Evolutionary conservation across 2,329 filamentous ascomycete genomes (phyloP), one percentile per base, ranked within the genome.

Genomic region (Claviceps lovelessii): DNA sequence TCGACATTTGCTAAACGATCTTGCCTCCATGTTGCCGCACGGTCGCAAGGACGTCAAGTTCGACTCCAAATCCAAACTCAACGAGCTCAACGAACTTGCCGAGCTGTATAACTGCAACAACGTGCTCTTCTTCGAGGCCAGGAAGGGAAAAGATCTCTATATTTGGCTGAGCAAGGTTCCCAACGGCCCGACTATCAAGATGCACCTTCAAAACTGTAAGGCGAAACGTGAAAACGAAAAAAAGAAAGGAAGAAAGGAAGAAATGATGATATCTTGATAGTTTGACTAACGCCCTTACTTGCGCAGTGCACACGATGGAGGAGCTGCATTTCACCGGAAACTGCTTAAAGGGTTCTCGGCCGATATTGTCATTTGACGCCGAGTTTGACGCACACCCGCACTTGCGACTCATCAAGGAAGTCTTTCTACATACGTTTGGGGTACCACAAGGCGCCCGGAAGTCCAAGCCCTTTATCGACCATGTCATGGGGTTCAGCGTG

Each of bases 321-420:
- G 93, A 98, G 70, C 77, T 98, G 41, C 88, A 95, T 66, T 97
- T 98, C 69, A 90, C 90, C 17, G 93, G 93, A 54, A 98, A 98
- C 75, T 96, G 90, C 68, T 75, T 97, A 58, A 96, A 95, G 72
- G 93, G 93, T 56, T 93, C 88, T 33, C 78, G 93, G 41, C 91
- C 93, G 1, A 76, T 98, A 44, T 82, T 98, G 55, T 93, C 88
- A 41, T 98, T 98, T 69, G 93, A 97, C 68, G 80, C 81, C 53
- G 81, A 83, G 19, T 98, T 98, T 71, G 88, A 94, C 58, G 79
- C 79, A 61, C 79, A 88, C 63, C 86, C 90, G 2, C 83, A 95
- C 65, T 83, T 94, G 54, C 79, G 79, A 59, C 76, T 95, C 59
- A 83, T 97, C 65, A 90, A 94, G 70, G 90, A 97, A 69, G 79